phyloP scores from a whole-genome alignment of 2,329 filamentous ascomycete species.

The Ploettnerulaceae sp. region DNA sequence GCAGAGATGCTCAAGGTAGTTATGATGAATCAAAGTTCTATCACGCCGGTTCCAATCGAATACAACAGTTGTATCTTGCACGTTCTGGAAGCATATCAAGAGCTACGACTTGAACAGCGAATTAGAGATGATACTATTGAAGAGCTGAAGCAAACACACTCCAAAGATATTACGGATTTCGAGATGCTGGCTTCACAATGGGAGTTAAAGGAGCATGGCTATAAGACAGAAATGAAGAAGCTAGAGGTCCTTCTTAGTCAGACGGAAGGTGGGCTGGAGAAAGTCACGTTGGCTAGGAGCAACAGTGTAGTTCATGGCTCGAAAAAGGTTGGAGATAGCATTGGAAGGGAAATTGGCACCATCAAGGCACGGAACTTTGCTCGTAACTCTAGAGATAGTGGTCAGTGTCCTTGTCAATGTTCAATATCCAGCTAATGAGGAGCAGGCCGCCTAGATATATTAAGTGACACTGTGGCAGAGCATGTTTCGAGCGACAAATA shows the following conservation, averaged over 20 bases:
- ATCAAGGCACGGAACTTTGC: constrained; percentile 23
- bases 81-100: constrained; percentile 31
- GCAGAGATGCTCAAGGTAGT: constrained; percentile 32
- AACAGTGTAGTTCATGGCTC: constrained; percentile 30
- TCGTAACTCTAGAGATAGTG: constrained; percentile 11
- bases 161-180: constrained; percentile 29
- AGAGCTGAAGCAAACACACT: constrained; percentile 25
- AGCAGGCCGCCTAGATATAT: not conserved
- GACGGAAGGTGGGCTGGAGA: constrained; percentile 31
- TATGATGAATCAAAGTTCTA: constrained; percentile 32
- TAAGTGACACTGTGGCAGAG: not conserved
- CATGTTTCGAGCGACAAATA: not conserved
- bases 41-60: constrained; percentile 27
- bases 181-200: constrained; percentile 26
- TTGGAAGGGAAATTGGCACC: constrained; percentile 20
- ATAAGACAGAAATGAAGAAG: constrained; percentile 31
- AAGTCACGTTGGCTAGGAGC: constrained; percentile 28
- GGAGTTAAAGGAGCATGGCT: constrained; percentile 30
- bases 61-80: constrained; percentile 33
- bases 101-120: constrained; percentile 21
- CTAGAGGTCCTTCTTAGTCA: constrained; percentile 31
- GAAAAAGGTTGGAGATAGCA: constrained; percentile 21
- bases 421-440: not conserved
- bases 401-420: not conserved
- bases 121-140: constrained; percentile 24